phyloP scores from a whole-genome alignment of 305 asterid genomes.

The Solanum hybrid region DNA sequence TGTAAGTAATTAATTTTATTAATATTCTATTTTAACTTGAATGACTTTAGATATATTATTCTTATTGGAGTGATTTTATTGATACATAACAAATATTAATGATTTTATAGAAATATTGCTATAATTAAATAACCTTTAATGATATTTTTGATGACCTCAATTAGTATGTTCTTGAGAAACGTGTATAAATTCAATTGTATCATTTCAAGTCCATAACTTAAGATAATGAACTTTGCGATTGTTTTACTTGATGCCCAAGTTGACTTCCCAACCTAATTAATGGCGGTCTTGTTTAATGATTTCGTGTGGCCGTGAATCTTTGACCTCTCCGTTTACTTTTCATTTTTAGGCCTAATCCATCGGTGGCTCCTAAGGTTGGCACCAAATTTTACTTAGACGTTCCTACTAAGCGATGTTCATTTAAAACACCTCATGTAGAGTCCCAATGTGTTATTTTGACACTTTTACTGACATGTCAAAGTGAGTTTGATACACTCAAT shows the following conservation, averaged over 20 bases:
- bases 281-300: not conserved
- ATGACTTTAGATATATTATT: not conserved
- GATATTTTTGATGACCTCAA: not conserved
- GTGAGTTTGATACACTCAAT: too few species aligned
- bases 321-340: not conserved
- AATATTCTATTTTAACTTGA: not conserved
- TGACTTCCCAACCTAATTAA: not conserved
- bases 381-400: too few species aligned
- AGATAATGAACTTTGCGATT: not conserved
- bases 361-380: too few species aligned
- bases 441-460: too few species aligned
- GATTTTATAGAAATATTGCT: not conserved
- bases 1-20: not conserved
- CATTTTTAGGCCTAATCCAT: too few species aligned
- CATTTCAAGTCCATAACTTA: not conserved
- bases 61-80: too few species aligned
- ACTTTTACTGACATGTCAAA: too few species aligned
- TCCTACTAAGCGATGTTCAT: too few species aligned
- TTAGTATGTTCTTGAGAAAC: not conserved
- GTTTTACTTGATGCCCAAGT: not conserved
- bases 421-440: too few species aligned
- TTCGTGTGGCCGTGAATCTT: not conserved
- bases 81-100: too few species aligned
- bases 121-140: not conserved
- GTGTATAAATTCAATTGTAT: not conserved